Conservation (phyloP, 805 yeast species). For the Vanderwaltozyma verrucispora region DNA sequence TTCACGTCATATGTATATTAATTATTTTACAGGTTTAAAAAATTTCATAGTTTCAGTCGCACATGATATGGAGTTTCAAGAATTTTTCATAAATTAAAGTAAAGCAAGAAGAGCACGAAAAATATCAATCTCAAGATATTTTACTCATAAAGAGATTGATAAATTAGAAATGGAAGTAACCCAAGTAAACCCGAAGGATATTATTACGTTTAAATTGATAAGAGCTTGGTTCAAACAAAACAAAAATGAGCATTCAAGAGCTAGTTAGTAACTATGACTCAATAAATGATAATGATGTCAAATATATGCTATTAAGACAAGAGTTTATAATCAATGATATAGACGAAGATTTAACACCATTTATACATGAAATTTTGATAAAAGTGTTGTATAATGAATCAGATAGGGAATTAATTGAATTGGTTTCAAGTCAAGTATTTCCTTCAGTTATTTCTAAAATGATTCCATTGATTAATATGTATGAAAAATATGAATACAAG, state of each 20-base stretch:
- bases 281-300: slow-evolving; percentile 20
- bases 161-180: too few relatives aligned
- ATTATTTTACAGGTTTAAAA: too few relatives aligned
- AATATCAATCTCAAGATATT: too few relatives aligned
- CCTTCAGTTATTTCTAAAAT: slow-evolving; percentile 31
- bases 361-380: slow-evolving; percentile 39
- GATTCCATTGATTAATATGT: slow-evolving; percentile 12
- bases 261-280: slow-evolving; percentile 11
- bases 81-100: too few relatives aligned
- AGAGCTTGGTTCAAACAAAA: too few relatives aligned
- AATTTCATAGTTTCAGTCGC: too few relatives aligned
- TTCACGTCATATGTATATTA: too few relatives aligned
- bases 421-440: slow-evolving; percentile 40
- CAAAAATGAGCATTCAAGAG: slow-evolving; percentile 3
- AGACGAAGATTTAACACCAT: slow-evolving; percentile 51
- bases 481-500: not conserved
- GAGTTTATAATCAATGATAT: slow-evolving; percentile 71
- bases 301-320: slow-evolving; percentile 67
- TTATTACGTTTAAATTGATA: too few relatives aligned
- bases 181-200: too few relatives aligned
- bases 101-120: too few relatives aligned
- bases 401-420: slow-evolving; percentile 38
- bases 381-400: slow-evolving; percentile 32
- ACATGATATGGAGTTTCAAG: too few relatives aligned
- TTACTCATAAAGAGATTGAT: too few relatives aligned